Percentiles rank a stretch among this genome's conserved stretches.
These are phyloP conservation scores for Magnaporthiopsis incrustans DNA, from an alignment of 2,329 filamentous ascomycete genomes.

Conservation along the genomic window DNA sequence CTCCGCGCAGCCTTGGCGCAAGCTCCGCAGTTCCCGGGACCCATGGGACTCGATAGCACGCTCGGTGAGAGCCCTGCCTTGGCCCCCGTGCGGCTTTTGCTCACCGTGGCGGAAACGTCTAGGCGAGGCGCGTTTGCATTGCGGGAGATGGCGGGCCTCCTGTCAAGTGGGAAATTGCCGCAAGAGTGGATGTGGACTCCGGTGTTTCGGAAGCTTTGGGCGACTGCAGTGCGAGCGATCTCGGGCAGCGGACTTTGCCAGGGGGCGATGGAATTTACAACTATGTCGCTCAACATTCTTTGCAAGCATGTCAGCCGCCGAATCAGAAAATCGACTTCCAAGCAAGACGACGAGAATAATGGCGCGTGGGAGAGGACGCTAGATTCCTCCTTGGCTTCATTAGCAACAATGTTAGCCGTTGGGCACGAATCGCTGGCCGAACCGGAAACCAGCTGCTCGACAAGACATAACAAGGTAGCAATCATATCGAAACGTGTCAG, in stretches of 20 bases:
- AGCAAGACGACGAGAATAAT: background rate
- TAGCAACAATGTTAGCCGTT: constrained; percentile 28
- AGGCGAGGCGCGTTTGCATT: constrained; percentile 26
- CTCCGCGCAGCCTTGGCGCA: constrained; percentile 24
- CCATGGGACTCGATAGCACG: constrained; percentile 23
- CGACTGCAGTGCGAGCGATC: constrained; percentile 25
- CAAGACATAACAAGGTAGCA: constrained; percentile 6
- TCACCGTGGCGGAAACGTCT: constrained; percentile 23
- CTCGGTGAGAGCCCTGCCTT: constrained; percentile 20
- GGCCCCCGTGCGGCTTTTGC: constrained; percentile 15
- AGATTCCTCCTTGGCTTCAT: constrained; percentile 30
- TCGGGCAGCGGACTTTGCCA: constrained; percentile 21
- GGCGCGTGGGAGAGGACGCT: constrained; percentile 15
- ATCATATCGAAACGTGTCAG: constrained; percentile 14
- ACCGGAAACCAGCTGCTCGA: background rate
- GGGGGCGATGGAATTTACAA: constrained; percentile 29
- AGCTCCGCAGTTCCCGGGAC: constrained; percentile 25
- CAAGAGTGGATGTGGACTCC: constrained; percentile 35
- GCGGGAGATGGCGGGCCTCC: constrained; percentile 26
- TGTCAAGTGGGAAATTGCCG: constrained; percentile 27
- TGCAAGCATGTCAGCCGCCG: background rate
- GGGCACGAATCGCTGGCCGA: constrained; percentile 11
- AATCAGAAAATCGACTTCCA: background rate
- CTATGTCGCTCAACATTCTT: constrained; percentile 9
- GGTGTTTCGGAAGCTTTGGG: constrained; percentile 34